Conservation (phyloP, 306 rosid genomes). For the Biancaea sappan region DNA sequence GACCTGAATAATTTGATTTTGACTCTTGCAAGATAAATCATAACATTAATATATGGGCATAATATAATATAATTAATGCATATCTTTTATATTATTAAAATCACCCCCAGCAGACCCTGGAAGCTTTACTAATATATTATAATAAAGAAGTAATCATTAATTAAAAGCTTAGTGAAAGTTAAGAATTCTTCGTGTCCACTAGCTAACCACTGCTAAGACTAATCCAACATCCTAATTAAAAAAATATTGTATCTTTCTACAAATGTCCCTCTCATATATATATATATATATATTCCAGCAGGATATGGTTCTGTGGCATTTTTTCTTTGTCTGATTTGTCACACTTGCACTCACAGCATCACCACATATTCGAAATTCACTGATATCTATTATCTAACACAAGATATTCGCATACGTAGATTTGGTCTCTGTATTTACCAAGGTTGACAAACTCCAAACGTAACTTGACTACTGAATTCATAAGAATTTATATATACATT, state of each 20-base stretch:
- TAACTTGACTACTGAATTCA: too few relatives aligned
- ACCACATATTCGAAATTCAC: not conserved
- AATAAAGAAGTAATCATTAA: constrained; percentile 34
- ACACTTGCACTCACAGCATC: not conserved
- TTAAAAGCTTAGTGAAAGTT: constrained; percentile 41
- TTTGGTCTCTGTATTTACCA: too few relatives aligned
- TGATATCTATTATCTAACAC: too few relatives aligned
- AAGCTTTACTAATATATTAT: constrained; percentile 26
- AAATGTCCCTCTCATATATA: not conserved
- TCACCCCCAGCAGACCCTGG: constrained; percentile 22
- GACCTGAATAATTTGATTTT: constrained; percentile 43
- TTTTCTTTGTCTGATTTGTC: not conserved
- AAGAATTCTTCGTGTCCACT: constrained; percentile 41
- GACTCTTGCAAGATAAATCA: constrained; percentile 34
- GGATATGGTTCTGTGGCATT: not conserved
- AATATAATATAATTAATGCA: not conserved
- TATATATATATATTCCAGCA: too few relatives aligned
- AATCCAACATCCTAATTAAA: constrained; percentile 3
- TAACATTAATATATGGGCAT: constrained; percentile 21
- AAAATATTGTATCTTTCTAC: constrained; percentile 16
- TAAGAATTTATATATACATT: too few relatives aligned
- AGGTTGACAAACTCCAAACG: too few relatives aligned
- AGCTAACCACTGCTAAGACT: constrained; percentile 23
- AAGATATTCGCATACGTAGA: too few relatives aligned
- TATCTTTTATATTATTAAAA: constrained; percentile 12